Percentiles rank a stretch among this genome's conserved stretches.
Conservation (phyloP, 371 early-diverging fungal genomes). For the Mucor irregularis region DNA sequence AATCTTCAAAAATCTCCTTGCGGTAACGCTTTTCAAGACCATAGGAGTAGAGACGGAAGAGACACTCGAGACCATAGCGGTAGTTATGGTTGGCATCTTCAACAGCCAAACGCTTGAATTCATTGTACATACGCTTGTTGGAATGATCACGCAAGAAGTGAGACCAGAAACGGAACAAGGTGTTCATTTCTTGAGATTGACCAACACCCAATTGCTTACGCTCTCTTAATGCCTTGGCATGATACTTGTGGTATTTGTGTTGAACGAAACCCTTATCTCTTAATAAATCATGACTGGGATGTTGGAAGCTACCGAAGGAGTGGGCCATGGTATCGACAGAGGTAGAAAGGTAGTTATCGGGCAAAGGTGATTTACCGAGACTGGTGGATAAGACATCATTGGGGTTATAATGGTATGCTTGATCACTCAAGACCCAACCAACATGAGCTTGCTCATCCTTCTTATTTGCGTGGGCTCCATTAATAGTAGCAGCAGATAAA, state of each 20-base stretch:
- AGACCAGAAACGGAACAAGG: slow-evolving; percentile 97
- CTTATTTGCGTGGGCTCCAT: too few relatives aligned
- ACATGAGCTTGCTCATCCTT: slow-evolving; percentile 82
- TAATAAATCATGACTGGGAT: slow-evolving; percentile 91
- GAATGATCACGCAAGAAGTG: slow-evolving; percentile 95
- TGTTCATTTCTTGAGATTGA: slow-evolving; percentile 97
- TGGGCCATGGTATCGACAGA: slow-evolving; percentile 62
- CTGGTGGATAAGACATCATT: slow-evolving; percentile 41
- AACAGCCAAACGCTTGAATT: slow-evolving; percentile 87
- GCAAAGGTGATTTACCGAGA: slow-evolving; percentile 40
- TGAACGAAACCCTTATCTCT: slow-evolving; percentile 95
- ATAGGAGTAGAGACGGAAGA: slow-evolving; percentile 95
- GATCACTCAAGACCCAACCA: slow-evolving; percentile 80
- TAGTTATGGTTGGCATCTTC: slow-evolving; percentile 89
- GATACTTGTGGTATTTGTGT: slow-evolving; percentile 95
- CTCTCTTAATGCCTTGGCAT: slow-evolving; percentile 89
- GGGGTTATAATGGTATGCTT: slow-evolving; percentile 48
- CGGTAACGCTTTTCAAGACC: slow-evolving; percentile 92
- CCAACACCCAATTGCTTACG: slow-evolving; percentile 90
- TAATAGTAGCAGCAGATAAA: slow-evolving; percentile 29
- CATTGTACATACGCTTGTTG: slow-evolving; percentile 89
- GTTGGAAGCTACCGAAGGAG: slow-evolving; percentile 86
- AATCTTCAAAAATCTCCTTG: slow-evolving; percentile 83
- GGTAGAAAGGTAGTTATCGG: slow-evolving; percentile 32
- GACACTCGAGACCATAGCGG: slow-evolving; percentile 87